Evolutionary conservation across 495 filamentous ascomycete genomes (phyloP), one percentile per base, ranked within the genome.

Genomic region (Apiosordaria backusii): DNA sequence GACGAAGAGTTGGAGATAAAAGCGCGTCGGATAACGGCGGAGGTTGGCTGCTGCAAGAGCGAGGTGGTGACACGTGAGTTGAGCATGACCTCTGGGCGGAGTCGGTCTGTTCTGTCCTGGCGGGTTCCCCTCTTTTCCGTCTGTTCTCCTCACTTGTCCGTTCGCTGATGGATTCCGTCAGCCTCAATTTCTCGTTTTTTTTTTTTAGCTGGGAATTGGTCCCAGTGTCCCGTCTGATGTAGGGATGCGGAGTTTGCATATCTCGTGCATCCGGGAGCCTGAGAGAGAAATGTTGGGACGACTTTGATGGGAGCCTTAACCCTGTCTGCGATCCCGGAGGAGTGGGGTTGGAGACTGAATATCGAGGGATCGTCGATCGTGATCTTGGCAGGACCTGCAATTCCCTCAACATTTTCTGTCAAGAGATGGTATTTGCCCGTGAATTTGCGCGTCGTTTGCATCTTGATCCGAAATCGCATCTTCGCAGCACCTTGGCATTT

Each of bases 31-130:
- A 55, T 19, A 55, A 18, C n/a, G 52, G 52, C n/a, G n/a, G 52
- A 55, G 52, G 22, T 13, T 45, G 35, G 35, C 6, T 45, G 35
- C 35, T 45, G 35, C 35, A 45, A 45, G 35, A 45, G 35, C 35
- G 35, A 55, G 3, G 52, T 55, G 52, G 52, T 55, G 52, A 55
- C 52, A 55, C 52, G 52, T 55, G 52, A 55, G 52, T 19, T 21
- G 22, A 23, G 22, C 52, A 55, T 45, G 35, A 45, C 35, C 35
- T 45, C 9, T 45, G 35, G 9, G 35, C 35, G 35, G 9, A 10
- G 5, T 35, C 27, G 27, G 27, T 29, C 10, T 35, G 5, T 35
- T 35, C 10, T 35, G 5, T 35, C 27, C 27, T 53, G 6, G 7
- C 4, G 16, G 7, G 7, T 53, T 21, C 50, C 50, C 50, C 50